Evolutionary conservation across 495 filamentous ascomycete genomes (phyloP), one percentile per base, ranked within the genome.

Genomic region (Penicillium fimorum): DNA sequence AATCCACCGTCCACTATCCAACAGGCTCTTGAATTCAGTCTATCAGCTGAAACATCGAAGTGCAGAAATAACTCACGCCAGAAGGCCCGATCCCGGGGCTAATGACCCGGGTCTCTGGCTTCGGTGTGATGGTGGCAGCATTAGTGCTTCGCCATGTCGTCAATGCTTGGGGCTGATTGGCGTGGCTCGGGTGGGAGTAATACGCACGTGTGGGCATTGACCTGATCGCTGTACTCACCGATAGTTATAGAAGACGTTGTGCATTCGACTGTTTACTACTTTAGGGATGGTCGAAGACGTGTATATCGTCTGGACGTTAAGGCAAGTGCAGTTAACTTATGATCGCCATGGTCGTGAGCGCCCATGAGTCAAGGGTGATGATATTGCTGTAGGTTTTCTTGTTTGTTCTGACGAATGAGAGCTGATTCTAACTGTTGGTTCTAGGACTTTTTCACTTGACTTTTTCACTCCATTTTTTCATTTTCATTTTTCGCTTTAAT

Each of bases 121-220:
- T 49, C 51, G 62, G 62, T 64, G 62, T 64, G 62, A 58, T 58
- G 51, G 44, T 52, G 50, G 51, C 50, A 56, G 61, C 61, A 64
- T 53, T 64, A 64, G 61, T 41, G 43, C 38, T 58, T 38, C 10
- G 20, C 33, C 51, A 33, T 42, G 42, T 56, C 40, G 58, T 61
- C 48, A 56, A 46, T 61, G 57, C 57, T 44, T 53, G 25, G 12
- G 20, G 9, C 13, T 63, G 57, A 60, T 63, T 63, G 61, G 61
- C 15, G 10, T 30, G 15, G 32, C 24, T 41, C 43, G 9, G 13
- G n/a, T 20, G 10, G 27, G 46, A 18, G 24, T 22, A 55, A 42
- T 37, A 37, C 17, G 37, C 45, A 49, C 37, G 47, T 48, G 38
- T 33, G 22, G 33, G 41, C 41, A 11, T 7, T 17, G 25, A 45